Base-by-base conservation (phyloP, 2,329 filamentous ascomycete genomes). In the Helminthosporium solani region DNA sequence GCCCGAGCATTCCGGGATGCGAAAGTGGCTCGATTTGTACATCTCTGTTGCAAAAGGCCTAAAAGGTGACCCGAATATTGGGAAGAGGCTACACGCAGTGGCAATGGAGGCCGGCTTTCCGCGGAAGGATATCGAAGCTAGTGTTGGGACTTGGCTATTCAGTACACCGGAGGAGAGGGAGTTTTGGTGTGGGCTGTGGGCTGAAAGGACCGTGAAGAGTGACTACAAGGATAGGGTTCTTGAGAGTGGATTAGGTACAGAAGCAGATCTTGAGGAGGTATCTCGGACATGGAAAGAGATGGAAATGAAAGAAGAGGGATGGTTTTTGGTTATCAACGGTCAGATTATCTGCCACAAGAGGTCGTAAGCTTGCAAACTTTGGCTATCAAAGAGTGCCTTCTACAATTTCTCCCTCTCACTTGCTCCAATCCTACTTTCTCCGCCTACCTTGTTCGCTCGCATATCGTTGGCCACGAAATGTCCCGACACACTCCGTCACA, bases 91-190 rank as follows among this genome's bases (percentile, higher is more conserved):
- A 19, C 67, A 70, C 53, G 63, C 64, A n/a, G 49, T 70, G 31
- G 67, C 67, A 9, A 52, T 74, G 61, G 47, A 72, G 45, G 73
- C 73, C 16, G 71, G 72, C 1, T 68, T 71, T 23, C 53, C 55
- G 30, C 57, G 72, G 37, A 58, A 56, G 9, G 57, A 70, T n/a
- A 70, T 75, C 18, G 61, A 69, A 33, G 62, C 67, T 27, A 70
- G 63, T 42, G 66, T 70, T 42, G 68, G 62, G n/a, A 66, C 68
- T 7, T 75, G 73, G 73, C 68, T 63, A 12, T 75, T 73, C 44
- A 68, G 63, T 44, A 72, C 66, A 6, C 61, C 61, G 6, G 67
- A 68, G 20, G 67, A 70, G 46, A 58, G 70, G 43, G 53, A 53
- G 31, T 68, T 68, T 35, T 76, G 73, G 72, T 73, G 73, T 40